Evolutionary conservation across 2,329 filamentous ascomycete genomes (phyloP).

Genomic region (Microdochium bolleyi): DNA sequence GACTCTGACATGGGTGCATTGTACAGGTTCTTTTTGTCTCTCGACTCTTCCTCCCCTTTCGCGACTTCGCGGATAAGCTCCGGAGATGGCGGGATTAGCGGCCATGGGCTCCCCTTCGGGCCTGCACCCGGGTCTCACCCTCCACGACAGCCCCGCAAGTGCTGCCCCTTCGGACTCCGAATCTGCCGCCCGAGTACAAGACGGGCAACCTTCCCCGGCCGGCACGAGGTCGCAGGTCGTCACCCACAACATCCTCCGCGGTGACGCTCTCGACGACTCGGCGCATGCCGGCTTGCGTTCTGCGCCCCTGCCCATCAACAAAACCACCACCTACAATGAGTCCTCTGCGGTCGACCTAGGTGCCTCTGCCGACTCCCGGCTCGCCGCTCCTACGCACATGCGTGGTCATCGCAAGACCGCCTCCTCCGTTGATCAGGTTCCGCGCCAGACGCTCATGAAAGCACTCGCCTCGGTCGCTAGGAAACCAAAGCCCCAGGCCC

Average conservation of each 20-base stretch:
- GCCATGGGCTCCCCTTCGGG: not conserved
- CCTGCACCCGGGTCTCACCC: not conserved
- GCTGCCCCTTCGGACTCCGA: not conserved
- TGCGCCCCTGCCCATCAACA: not conserved
- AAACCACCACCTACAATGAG: not conserved
- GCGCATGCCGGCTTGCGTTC: not conserved
- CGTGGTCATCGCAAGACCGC: conserved; percentile 36
- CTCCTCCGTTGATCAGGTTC: conserved; percentile 58
- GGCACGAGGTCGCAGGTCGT: not conserved
- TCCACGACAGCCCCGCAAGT: not conserved
- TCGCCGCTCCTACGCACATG: conserved; percentile 11
- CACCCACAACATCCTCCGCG: not conserved
- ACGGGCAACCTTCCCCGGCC: not conserved
- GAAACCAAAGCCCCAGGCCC: conserved; percentile 53
- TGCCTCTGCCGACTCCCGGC: conserved; percentile 9
- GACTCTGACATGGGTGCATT: conserved; percentile 6
- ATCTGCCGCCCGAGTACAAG: not conserved
- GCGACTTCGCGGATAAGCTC: not conserved
- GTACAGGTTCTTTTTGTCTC: not conserved
- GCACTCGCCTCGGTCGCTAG: conserved; percentile 62
- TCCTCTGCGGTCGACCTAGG: not conserved
- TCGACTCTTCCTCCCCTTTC: not conserved
- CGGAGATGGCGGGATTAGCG: not conserved
- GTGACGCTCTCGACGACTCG: not conserved
- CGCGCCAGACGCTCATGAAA: conserved; percentile 77